Percentiles rank a stretch among this genome's conserved stretches.
Conservation (phyloP, 140 eudicot species). For the Ambrosia hybrid region DNA sequence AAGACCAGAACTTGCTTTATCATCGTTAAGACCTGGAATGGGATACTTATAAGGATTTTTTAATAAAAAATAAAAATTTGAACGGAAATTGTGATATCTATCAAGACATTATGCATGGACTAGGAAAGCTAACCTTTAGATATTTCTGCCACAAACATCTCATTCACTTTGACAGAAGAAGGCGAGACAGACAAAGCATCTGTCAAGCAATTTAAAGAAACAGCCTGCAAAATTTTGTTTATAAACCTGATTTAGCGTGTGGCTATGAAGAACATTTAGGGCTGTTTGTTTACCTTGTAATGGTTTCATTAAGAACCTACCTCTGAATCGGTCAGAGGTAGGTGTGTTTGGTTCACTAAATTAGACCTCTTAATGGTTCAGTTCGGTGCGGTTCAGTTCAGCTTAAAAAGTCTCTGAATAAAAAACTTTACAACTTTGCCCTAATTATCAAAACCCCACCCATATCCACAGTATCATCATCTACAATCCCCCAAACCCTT, state of each 20-base stretch:
- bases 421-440: too few species aligned
- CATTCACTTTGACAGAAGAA: slow-evolving; percentile 64
- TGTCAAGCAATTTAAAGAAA: slow-evolving; percentile 74
- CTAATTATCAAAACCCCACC: too few species aligned
- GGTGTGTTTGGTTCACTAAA: too few species aligned
- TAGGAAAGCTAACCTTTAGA: slow-evolving; percentile 46
- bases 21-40: slow-evolving; percentile 48
- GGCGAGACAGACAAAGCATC: slow-evolving; percentile 84
- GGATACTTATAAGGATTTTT: slow-evolving; percentile 7
- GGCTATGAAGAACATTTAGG: not conserved
- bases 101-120: not conserved
- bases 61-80: not conserved
- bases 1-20: slow-evolving; percentile 53
- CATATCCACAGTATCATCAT: too few species aligned
- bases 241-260: not conserved
- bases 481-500: too few species aligned
- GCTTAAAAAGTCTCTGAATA: too few species aligned
- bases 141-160: slow-evolving; percentile 62
- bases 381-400: too few species aligned
- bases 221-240: slow-evolving; percentile 49
- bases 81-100: not conserved
- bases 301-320: too few species aligned
- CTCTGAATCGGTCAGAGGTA: too few species aligned
- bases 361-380: too few species aligned
- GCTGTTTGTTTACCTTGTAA: too few species aligned